These are phyloP conservation scores for Nelumbo lutea DNA, from an alignment of 164 flowering plant species.

Conservation along the genomic window DNA sequence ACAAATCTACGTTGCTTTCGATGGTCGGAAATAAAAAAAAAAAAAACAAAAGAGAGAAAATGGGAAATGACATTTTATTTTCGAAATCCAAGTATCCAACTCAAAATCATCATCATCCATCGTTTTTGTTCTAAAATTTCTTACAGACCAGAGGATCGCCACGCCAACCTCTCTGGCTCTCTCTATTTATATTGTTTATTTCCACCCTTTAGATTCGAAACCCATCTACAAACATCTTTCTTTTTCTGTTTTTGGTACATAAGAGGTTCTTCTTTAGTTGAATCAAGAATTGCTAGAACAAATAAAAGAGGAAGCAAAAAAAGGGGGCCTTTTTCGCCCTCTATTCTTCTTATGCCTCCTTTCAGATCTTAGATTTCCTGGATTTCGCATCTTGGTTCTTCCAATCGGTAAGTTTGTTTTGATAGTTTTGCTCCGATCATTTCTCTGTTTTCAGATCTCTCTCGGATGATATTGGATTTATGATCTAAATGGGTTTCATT, in stretches of 20 bases:
- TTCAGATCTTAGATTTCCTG: conserved; percentile 55
- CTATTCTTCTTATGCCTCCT: conserved; percentile 49
- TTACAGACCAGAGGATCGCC: not conserved
- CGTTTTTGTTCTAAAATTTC: not conserved
- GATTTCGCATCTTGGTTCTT: conserved; percentile 22
- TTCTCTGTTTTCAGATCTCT: conserved; percentile 17
- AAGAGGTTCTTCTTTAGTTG: conserved; percentile 9
- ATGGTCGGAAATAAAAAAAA: too few species aligned
- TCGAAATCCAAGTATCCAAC: not conserved
- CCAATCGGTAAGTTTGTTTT: conserved; percentile 18
- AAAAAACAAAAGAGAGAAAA: too few species aligned
- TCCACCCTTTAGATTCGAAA: conserved; percentile 19
- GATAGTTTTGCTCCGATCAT: conserved; percentile 8
- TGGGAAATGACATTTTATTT: too few species aligned
- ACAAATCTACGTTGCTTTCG: not conserved
- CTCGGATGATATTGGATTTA: conserved; percentile 1
- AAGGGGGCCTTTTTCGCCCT: conserved; percentile 47
- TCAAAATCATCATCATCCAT: too few species aligned
- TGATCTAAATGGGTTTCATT: conserved; percentile 11
- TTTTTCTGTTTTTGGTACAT: conserved; percentile 16
- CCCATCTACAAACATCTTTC: conserved; percentile 17
- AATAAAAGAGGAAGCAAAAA: conserved; percentile 19
- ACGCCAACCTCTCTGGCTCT: not conserved
- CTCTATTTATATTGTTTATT: not conserved
- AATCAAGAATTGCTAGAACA: conserved; percentile 19